Base-by-base conservation (phyloP, 2,329 filamentous ascomycete genomes). In the Tympanopsis confertula region DNA sequence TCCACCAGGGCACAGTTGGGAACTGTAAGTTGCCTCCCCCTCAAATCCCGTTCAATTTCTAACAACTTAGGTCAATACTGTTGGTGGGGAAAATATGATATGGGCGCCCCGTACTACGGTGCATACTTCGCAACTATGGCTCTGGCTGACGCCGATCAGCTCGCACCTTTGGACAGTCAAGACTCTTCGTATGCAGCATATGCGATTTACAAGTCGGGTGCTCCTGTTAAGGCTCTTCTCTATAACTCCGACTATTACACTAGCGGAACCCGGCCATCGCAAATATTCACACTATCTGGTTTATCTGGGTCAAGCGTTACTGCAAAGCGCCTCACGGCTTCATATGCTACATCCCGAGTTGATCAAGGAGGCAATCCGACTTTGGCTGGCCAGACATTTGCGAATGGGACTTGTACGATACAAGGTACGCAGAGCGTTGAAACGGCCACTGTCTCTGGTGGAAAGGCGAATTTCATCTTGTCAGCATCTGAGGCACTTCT, bases 31-130 rank as follows among this genome's bases (percentile, higher is more conserved):
- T 2, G 10, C 5, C 46, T 29, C 43, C 32, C 14, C 4, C n/a
- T 2, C 5, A 2, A 5, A n/a, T 0, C 13, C 13, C n/a, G 18
- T 12, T 13, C 13, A 14, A 19, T 33, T 15, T 36, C n/a, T 19
- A 29, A 22, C 20, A 12, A 10, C 2, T 13, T 13, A 57, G 54
- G 53, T 42, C 58, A 62, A 43, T 68, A 68, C 45, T 65, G 62
- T 48, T 67, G 60, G 55, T 68, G 61, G 58, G 63, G 61, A 3
- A 52, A 61, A 3, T 66, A 68, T 44, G 57, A 50, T 30, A 69
- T 69, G 56, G 66, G 66, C 1, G 58, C 65, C 0, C 66, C 69
- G 0, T 73, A 70, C 46, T 71, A 68, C 39, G 68, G 68, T 3
- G 68, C 67, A 1, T 66, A 64, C 35, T 61, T 61, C 3, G 66